Conservation (phyloP, 805 yeast species). For the Candida saitoana region DNA sequence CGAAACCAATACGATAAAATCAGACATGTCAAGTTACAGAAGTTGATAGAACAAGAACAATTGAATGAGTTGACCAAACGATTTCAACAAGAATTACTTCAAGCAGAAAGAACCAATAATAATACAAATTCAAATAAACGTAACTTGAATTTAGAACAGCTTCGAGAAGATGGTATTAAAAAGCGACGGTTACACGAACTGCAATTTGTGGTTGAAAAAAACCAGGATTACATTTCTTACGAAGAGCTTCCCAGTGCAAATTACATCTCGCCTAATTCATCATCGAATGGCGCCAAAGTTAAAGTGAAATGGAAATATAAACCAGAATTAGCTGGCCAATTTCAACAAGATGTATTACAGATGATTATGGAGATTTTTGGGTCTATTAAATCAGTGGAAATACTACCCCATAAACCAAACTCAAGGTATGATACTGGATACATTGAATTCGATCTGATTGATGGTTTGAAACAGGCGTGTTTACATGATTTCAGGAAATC, state of each 20-base stretch:
- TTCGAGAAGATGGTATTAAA: conserved; percentile 25
- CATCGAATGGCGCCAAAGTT: conserved; percentile 13
- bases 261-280: neutral
- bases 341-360: conserved; percentile 28
- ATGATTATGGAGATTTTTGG: conserved; percentile 48
- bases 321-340: conserved; percentile 27
- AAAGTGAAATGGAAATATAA: conserved; percentile 45
- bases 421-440: conserved; percentile 36
- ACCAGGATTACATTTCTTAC: conserved; percentile 15
- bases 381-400: conserved; percentile 15
- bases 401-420: conserved; percentile 8
- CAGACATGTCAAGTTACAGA: conserved; percentile 12
- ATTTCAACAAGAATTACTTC: conserved; percentile 27
- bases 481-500: conserved; percentile 39
- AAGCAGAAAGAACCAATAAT: conserved; percentile 16
- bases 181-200: conserved; percentile 23
- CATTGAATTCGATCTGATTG: conserved; percentile 25
- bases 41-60: conserved; percentile 10
- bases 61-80: conserved; percentile 19
- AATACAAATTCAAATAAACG: conserved; percentile 4
- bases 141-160: conserved; percentile 12
- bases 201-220: conserved; percentile 1
- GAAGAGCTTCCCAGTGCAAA: conserved; percentile 13
- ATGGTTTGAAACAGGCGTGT: conserved; percentile 31
- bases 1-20: conserved; percentile 29